Evolutionary conservation across 1,284 basidiomycete species (phyloP).

Genomic region (Agaricales sp.): DNA sequence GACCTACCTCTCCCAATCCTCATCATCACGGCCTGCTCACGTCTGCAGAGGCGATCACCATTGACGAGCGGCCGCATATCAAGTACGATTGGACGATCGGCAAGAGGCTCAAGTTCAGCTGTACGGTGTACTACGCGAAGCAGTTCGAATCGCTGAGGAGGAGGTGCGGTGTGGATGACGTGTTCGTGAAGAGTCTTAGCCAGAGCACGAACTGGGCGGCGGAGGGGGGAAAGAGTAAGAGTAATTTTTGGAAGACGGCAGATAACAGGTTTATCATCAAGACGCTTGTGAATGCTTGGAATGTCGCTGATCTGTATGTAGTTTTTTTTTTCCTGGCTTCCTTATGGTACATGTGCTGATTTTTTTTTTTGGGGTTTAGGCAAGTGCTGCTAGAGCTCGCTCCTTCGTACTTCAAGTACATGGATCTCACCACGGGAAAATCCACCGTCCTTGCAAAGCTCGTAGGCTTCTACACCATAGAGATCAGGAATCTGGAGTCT

Average conservation of each 20-base stretch:
- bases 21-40: constrained; percentile 38
- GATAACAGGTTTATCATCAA: constrained; percentile 75
- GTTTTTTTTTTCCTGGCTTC: constrained; percentile 5
- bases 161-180: constrained; percentile 57
- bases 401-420: constrained; percentile 68
- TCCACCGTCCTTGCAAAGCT: constrained; percentile 67
- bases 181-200: constrained; percentile 51
- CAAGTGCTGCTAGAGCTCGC: constrained; percentile 69
- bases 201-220: constrained; percentile 58
- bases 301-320: constrained; percentile 70
- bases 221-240: constrained; percentile 61
- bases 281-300: constrained; percentile 75
- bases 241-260: constrained; percentile 69
- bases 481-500: constrained; percentile 63
- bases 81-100: constrained; percentile 72
- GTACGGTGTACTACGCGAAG: constrained; percentile 70
- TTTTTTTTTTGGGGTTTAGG: too few relatives aligned
- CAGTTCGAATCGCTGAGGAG: constrained; percentile 61
- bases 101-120: constrained; percentile 61
- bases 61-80: constrained; percentile 67
- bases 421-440: constrained; percentile 55
- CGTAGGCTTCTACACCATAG: constrained; percentile 69
- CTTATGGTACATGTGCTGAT: constrained; percentile 5
- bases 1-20: constrained; percentile 12
- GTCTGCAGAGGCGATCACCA: constrained; percentile 27